Base-by-base conservation (phyloP, 129 eudicot species). In the Sambucus nigra region DNA sequence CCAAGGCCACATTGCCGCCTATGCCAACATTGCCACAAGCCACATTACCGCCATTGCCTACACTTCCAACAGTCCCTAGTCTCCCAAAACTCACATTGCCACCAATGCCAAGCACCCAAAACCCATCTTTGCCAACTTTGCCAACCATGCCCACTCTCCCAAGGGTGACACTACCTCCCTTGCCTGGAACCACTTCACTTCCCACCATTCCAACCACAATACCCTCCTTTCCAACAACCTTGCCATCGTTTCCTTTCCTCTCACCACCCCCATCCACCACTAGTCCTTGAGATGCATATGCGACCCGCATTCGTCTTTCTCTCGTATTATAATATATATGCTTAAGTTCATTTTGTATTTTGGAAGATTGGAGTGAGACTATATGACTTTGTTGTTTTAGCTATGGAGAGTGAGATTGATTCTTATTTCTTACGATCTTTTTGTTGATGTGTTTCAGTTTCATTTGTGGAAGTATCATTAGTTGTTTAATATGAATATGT, bases 221-320 rank as follows among this genome's bases (percentile, higher is more conserved):
- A 12, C 47, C 47, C n/a, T 42, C 47, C 1, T 12, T 42, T 14
- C 47, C 47, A 2, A 42, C 47, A 47, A 47, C 51, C 3, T 17
- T 47, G 1, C 51, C 51, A 15, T 18, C 62, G 7, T 0, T 57
- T 38, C 62, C 62, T 35, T 57, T 57, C 48, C 21, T 57, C 28
- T 40, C 62, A 7, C 62, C 62, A 18, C 62, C 62, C 13, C 49
- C 62, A 38, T 57, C 62, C 13, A 57, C 51, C 11, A 57, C 48
- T 57, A 57, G 61, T 1, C 33, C 46, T 12, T 38, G 25, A 38
- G 29, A 56, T 47, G 47, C n/a, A n/a, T 9, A 21, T 5, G 56
- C 57, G 25, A 23, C 19, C 9, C 38, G 4, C 38, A 9, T 31
- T 31, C 38, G 4, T 31, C 9, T 31, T 31, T 9, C 9, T 3